These are phyloP conservation scores for Melampsora occidentalis DNA, from an alignment of 1,284 basidiomycete genomes.

Conservation along the genomic window DNA sequence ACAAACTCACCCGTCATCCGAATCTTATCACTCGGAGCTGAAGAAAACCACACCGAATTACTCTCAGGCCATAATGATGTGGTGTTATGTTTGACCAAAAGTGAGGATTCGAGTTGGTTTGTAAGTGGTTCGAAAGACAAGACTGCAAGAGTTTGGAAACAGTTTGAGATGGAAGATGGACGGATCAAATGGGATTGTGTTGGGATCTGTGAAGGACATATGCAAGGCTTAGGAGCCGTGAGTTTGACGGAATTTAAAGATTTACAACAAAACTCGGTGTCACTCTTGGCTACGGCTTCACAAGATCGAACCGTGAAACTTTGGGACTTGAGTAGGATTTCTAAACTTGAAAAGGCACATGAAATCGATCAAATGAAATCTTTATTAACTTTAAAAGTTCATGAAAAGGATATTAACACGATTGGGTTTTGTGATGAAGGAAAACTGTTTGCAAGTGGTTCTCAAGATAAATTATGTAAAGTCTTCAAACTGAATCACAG, in stretches of 20 bases:
- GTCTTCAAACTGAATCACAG: conserved; percentile 67
- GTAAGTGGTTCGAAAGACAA: conserved; percentile 90
- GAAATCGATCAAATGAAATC: conserved; percentile 61
- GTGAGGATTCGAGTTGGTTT: conserved; percentile 67
- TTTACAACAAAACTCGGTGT: conserved; percentile 51
- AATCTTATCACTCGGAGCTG: conserved; percentile 64
- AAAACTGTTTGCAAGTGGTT: conserved; percentile 81
- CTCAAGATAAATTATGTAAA: conserved; percentile 92
- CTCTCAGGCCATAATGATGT: conserved; percentile 86
- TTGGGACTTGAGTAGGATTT: conserved; percentile 77
- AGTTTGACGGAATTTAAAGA: conserved; percentile 58
- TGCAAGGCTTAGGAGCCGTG: conserved; percentile 88
- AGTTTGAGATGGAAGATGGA: conserved; percentile 52
- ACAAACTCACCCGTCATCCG: conserved; percentile 92
- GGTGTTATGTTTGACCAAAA: conserved; percentile 77
- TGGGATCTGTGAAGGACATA: conserved; percentile 85
- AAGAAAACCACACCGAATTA: conserved; percentile 71
- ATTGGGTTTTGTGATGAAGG: conserved; percentile 91
- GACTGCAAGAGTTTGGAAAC: conserved; percentile 79
- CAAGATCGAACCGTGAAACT: conserved; percentile 98
- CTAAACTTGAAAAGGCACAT: conserved; percentile 49
- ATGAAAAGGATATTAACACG: conserved; percentile 98
- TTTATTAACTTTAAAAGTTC: conserved; percentile 83
- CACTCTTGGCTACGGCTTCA: conserved; percentile 85
- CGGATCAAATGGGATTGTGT: conserved; percentile 69